phyloP scores from a whole-genome alignment of 1,139 yeast species.

The Taiozyma sp. region DNA sequence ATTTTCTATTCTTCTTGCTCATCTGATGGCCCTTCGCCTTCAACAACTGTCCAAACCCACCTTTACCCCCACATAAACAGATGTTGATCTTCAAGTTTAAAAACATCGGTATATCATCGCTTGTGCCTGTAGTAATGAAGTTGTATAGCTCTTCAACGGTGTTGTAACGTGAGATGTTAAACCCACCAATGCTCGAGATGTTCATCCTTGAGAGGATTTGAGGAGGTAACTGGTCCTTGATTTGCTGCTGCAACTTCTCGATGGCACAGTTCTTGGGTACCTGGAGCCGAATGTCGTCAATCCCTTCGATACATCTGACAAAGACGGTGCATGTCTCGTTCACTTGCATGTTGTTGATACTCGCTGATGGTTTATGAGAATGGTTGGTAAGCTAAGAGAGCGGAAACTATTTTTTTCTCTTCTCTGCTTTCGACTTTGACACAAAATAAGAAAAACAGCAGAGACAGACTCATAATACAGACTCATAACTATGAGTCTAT shows the following conservation, averaged over 20 bases:
- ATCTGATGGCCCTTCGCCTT: conserved; percentile 35
- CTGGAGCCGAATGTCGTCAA: conserved; percentile 14
- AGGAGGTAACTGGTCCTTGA: conserved; percentile 17
- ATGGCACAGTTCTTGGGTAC: conserved; percentile 8
- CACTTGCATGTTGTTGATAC: background rate
- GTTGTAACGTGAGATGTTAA: conserved; percentile 10
- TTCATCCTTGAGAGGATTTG: conserved; percentile 14
- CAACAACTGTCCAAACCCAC: conserved; percentile 43
- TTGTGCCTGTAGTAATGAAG: background rate
- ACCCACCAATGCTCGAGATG: conserved; percentile 22
- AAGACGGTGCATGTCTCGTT: conserved; percentile 13
- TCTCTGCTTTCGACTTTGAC: background rate
- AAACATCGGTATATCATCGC: conserved; percentile 3
- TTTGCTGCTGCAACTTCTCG: conserved; percentile 6
- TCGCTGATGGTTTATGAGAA: too few species aligned
- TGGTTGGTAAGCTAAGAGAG: too few species aligned
- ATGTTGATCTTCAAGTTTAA: conserved; percentile 23
- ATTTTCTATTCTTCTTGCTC: conserved; percentile 26
- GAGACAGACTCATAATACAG: too few species aligned
- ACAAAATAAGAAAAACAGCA: background rate
- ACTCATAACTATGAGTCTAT: too few species aligned
- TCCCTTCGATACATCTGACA: conserved; percentile 22
- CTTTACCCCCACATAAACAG: conserved; percentile 43
- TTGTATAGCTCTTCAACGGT: conserved; percentile 12
- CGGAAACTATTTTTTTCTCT: too few species aligned